phyloP scores from a whole-genome alignment of 140 eudicot species.

The Oenanthe javanica region DNA sequence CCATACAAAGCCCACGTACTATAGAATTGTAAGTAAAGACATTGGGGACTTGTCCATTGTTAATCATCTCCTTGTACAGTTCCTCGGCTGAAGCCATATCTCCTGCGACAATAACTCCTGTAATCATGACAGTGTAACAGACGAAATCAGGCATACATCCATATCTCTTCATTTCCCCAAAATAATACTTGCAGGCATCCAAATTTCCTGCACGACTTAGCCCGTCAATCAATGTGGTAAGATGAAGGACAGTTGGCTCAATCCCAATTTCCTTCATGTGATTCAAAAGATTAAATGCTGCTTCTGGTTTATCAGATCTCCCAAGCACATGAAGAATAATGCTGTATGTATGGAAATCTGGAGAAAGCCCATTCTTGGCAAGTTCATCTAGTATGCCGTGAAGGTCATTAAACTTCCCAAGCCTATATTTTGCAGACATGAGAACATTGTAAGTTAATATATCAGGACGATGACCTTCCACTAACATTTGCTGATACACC shows the following conservation, averaged over 20 bases:
- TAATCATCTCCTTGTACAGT: conserved; percentile 55
- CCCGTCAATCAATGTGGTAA: conserved; percentile 84
- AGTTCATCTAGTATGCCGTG: conserved; percentile 65
- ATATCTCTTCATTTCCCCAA: conserved; percentile 52
- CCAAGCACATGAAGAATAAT: conserved; percentile 77
- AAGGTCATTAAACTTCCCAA: conserved; percentile 63
- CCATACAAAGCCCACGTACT: conserved; percentile 88
- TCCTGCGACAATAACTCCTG: conserved; percentile 54
- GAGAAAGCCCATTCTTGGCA: conserved; percentile 63
- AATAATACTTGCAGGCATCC: conserved; percentile 69
- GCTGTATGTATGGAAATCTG: conserved; percentile 76
- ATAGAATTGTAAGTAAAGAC: conserved; percentile 83
- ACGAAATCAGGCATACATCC: conserved; percentile 86
- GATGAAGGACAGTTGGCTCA: conserved; percentile 70
- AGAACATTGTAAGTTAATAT: conserved; percentile 65
- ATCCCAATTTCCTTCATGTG: conserved; percentile 75
- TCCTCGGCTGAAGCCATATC: conserved; percentile 56
- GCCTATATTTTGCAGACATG: conserved; percentile 61
- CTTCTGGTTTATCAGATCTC: conserved; percentile 62
- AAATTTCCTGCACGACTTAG: conserved; percentile 67
- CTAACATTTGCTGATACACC: conserved; percentile 83
- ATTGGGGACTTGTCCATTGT: conserved; percentile 66
- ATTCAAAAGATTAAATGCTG: conserved; percentile 61
- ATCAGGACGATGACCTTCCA: conserved; percentile 56
- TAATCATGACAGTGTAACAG: conserved; percentile 77